Percentiles rank a stretch among this genome's conserved stretches.
Conservation (phyloP, 2,329 filamentous ascomycete genomes). For the Verticillium nubilum region DNA sequence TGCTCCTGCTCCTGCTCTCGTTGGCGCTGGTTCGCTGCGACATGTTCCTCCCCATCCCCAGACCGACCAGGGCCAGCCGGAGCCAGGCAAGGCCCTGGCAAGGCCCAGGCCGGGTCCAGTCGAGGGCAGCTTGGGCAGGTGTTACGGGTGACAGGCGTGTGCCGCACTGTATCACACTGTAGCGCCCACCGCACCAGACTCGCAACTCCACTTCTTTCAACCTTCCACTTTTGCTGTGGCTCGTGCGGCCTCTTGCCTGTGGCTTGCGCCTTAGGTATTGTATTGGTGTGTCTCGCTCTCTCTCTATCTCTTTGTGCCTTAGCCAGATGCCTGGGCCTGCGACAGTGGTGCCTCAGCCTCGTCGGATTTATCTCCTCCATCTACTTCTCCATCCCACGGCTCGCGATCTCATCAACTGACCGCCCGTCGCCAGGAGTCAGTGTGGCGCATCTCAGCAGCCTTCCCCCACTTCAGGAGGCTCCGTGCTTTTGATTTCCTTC, state of each 20-base stretch:
- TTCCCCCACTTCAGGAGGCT: background rate
- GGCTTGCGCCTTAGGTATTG: background rate
- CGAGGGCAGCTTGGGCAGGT: background rate
- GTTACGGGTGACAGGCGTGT: background rate
- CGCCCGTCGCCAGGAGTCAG: background rate
- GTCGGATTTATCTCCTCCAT: slow-evolving; percentile 6
- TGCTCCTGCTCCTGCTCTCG: too few relatives aligned
- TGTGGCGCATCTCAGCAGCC: slow-evolving; percentile 4
- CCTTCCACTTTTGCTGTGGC: background rate
- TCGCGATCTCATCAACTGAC: background rate
- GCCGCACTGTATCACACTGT: background rate
- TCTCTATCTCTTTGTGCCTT: slow-evolving; percentile 5
- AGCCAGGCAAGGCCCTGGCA: background rate
- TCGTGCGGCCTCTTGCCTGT: background rate
- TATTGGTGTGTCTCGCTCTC: too few relatives aligned
- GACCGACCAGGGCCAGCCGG: background rate
- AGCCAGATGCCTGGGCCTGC: background rate
- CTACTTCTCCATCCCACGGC: slow-evolving; percentile 7
- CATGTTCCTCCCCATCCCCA: background rate
- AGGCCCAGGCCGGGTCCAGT: background rate
- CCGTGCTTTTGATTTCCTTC: background rate
- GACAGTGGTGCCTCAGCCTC: slow-evolving; percentile 9
- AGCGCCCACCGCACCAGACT: background rate
- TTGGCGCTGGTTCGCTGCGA: background rate
- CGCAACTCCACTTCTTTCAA: background rate